phyloP scores from a whole-genome alignment of 495 filamentous ascomycete species.

The Astrothelium subdiscretum region DNA sequence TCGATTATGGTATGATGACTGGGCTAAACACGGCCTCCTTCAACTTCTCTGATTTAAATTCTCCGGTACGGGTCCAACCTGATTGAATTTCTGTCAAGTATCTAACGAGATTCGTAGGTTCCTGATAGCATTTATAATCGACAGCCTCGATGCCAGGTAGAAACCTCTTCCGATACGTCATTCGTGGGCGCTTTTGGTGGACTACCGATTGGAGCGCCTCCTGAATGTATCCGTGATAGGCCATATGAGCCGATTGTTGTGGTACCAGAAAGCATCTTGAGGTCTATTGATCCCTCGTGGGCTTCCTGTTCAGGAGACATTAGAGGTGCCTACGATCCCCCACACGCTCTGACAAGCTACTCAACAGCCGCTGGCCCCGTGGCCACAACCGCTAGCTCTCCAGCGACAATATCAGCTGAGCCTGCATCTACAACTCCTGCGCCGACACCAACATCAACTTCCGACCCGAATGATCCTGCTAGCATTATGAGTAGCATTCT shows the following conservation, averaged over 20 bases:
- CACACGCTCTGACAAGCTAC: background rate
- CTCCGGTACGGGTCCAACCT: conserved; percentile 1
- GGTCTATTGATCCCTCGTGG: conserved; percentile 1
- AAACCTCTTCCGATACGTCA: background rate
- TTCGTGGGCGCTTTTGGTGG: background rate
- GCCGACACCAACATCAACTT: background rate
- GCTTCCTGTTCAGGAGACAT: conserved; percentile 1
- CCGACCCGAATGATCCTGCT: background rate
- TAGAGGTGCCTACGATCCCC: conserved; percentile 4
- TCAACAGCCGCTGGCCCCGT: background rate
- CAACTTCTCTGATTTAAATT: conserved; percentile 8
- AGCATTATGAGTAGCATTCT: background rate
- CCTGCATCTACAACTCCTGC: background rate
- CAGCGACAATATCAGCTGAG: background rate
- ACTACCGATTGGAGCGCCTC: background rate
- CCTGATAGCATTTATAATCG: conserved; percentile 8
- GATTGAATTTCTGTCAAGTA: background rate
- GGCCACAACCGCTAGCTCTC: background rate
- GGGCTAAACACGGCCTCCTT: background rate
- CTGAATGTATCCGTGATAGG: background rate
- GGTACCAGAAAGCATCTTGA: background rate
- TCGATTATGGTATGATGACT: background rate
- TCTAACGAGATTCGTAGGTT: background rate
- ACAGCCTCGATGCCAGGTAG: conserved; percentile 1
- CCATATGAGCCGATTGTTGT: conserved; percentile 5